Conservation (phyloP, 2,329 filamentous ascomycete species). For the Ophiostoma sp. region DNA sequence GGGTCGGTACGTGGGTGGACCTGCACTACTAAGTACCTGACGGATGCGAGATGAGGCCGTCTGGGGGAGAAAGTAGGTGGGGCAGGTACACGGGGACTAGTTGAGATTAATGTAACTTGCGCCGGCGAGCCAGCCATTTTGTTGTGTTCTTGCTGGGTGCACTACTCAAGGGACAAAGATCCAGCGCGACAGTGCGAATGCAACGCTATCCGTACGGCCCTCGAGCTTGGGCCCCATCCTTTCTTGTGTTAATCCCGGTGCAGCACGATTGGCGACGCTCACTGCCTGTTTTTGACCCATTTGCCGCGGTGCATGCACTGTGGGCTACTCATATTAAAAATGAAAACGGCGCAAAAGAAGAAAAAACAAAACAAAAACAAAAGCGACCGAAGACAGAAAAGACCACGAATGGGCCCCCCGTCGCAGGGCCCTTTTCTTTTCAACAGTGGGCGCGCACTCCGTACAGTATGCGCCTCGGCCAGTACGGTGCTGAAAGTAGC, state of each 20-base stretch:
- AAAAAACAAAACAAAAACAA: conserved; percentile 11
- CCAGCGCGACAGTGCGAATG: not conserved
- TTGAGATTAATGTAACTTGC: conserved; percentile 36
- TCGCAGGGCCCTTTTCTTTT: not conserved
- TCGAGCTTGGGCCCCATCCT: conserved; percentile 9
- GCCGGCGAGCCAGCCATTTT: conserved; percentile 1
- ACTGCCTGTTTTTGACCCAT: not conserved
- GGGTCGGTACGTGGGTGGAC: conserved; percentile 33
- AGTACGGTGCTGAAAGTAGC: conserved; percentile 18
- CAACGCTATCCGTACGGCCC: not conserved
- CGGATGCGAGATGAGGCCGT: conserved; percentile 31
- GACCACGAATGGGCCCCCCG: not conserved
- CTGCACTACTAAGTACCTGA: conserved; percentile 35
- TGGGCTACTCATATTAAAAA: not conserved
- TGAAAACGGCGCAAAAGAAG: not conserved
- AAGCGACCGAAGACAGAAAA: not conserved
- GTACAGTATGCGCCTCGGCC: conserved; percentile 20
- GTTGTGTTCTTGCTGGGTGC: not conserved
- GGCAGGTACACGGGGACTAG: conserved; percentile 34
- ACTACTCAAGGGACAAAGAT: not conserved
- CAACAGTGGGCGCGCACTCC: not conserved
- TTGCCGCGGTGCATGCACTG: not conserved
- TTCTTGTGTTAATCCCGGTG: not conserved
- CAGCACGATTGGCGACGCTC: conserved; percentile 11
- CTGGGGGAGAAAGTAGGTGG: conserved; percentile 31